Conservation (phyloP, 2,329 filamentous ascomycete species). For the Colletotrichum noveboracense region DNA sequence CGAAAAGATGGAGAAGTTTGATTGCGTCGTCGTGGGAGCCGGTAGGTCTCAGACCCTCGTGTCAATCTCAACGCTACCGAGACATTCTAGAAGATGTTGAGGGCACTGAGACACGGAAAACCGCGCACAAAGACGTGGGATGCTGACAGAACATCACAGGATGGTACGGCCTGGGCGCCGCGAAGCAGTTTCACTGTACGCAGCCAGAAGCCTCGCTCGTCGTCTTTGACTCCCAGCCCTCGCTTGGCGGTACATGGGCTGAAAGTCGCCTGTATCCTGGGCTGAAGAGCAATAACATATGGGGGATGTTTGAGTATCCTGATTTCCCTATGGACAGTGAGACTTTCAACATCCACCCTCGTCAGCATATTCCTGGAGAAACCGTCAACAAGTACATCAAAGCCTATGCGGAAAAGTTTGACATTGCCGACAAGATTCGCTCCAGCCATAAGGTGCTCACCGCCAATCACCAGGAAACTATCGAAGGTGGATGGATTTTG, state of each 20-base stretch:
- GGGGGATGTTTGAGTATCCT: constrained; percentile 74
- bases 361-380: constrained; percentile 52
- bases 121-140: background rate
- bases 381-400: constrained; percentile 53
- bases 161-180: constrained; percentile 61
- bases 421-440: constrained; percentile 43
- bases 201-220: constrained; percentile 61
- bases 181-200: constrained; percentile 65
- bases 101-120: background rate
- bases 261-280: constrained; percentile 69
- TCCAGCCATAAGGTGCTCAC: constrained; percentile 42
- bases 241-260: constrained; percentile 74
- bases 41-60: constrained; percentile 43
- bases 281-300: constrained; percentile 75
- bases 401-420: constrained; percentile 48
- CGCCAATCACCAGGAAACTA: constrained; percentile 42
- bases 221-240: constrained; percentile 61
- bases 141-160: constrained; percentile 31
- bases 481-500: constrained; percentile 46
- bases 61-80: too few species aligned
- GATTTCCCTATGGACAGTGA: constrained; percentile 73
- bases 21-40: constrained; percentile 55
- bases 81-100: background rate
- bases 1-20: constrained; percentile 44
- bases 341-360: constrained; percentile 50